A percentile compares a stretch with the other conserved stretches of the same genome.
Conservation (phyloP, 2,329 filamentous ascomycete species). For the Aspergillus novoparasiticus region DNA sequence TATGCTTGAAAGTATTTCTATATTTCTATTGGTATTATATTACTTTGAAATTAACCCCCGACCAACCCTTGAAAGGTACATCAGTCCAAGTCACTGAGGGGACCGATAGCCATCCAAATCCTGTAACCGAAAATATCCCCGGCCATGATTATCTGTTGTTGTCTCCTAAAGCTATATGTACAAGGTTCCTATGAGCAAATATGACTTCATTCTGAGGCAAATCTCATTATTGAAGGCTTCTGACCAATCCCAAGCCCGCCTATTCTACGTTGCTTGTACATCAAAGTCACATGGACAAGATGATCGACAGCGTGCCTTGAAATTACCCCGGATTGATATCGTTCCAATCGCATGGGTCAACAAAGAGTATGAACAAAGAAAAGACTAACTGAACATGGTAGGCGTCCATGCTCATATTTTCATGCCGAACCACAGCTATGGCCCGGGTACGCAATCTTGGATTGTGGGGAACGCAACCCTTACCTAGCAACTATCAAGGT, state of each 20-base stretch:
- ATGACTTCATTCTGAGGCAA: slow-evolving; percentile 3
- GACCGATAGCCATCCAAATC: neutral
- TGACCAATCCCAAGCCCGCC: neutral
- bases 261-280: neutral
- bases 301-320: slow-evolving; percentile 1
- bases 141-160: neutral
- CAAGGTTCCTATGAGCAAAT: neutral
- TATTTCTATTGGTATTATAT: neutral
- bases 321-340: neutral
- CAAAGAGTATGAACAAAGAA: neutral
- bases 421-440: neutral
- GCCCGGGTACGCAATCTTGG: neutral
- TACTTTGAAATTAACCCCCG: neutral
- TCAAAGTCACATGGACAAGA: neutral
- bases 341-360: neutral
- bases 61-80: neutral
- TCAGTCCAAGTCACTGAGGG: neutral
- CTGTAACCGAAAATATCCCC: neutral
- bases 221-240: neutral
- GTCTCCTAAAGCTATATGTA: neutral
- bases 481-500: neutral
- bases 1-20: neutral
- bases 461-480: neutral
- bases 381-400: neutral
- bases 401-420: neutral